Evolutionary conservation across 2,329 filamentous ascomycete genomes (phyloP), one percentile per base, ranked within the genome.

Genomic region (Epichloe brachyelytri): DNA sequence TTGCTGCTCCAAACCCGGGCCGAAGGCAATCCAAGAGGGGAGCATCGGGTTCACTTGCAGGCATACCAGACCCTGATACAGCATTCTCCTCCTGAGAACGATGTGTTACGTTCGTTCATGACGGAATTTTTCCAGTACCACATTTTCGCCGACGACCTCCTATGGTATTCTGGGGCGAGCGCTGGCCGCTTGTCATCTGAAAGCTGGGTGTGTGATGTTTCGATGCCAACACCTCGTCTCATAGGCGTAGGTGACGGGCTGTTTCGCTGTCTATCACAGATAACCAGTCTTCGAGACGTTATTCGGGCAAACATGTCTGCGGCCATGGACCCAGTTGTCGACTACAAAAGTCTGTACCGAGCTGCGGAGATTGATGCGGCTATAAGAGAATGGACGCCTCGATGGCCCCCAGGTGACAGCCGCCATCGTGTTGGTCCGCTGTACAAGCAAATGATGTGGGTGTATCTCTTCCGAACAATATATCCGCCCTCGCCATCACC

Each of bases 101-200:
- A 81, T 19, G 78, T 81, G 20, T 88, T 93, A 61, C 61, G 71
- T 30, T 68, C 72, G 10, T 81, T 81, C 58, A 77, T 81, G 53
- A 82, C 83, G 55, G 83, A 86, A 63, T 91, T 94, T 68, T 91
- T 94, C 65, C 85, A 89, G 63, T 95, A 93, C 60, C 87, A 93
- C 64, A 79, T 83, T 40, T 78, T 74, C 53, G 78, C 78, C n/a
- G 79, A 83, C 58, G 78, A 83, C 54, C 66, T 83, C 2, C 70
- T 83, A 48, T 74, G 71, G 60, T 71, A 73, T 51, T 71, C 71
- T 15, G 68, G 66, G 54, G 64, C 62, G 19, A 60, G 59, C 43
- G 65, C 61, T 22, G 61, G 60, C 14, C 68, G 66, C 7, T 60
- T 74, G 8, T 67, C 68, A n/a, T 65, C 66, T 0, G 69, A 73